Evolutionary conservation across 2,329 filamentous ascomycete genomes (phyloP).

Genomic region (Lojkania enalia): DNA sequence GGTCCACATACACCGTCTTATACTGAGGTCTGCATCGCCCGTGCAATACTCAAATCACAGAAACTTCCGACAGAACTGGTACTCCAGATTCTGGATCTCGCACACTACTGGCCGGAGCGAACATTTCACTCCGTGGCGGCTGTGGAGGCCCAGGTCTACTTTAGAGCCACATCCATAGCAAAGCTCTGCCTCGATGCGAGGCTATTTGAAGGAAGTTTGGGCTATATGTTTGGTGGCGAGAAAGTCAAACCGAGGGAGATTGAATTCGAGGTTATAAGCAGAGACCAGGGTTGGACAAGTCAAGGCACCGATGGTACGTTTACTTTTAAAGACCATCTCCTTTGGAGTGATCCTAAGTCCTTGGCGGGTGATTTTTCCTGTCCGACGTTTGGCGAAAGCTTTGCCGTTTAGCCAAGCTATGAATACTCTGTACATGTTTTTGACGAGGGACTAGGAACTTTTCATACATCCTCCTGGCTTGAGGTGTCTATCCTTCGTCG

Average conservation of each 20-base stretch:
- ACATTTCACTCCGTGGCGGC: constrained; percentile 7
- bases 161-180: constrained; percentile 12
- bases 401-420: not conserved
- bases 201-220: constrained; percentile 14
- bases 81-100: constrained; percentile 30
- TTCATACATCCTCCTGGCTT: constrained; percentile 37
- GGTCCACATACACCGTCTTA: constrained; percentile 25
- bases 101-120: constrained; percentile 29
- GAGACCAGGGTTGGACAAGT: constrained; percentile 40
- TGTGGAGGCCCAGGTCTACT: too few relatives aligned
- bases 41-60: constrained; percentile 25
- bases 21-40: constrained; percentile 26
- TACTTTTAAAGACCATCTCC: not conserved
- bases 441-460: constrained; percentile 26
- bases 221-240: constrained; percentile 7
- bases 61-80: constrained; percentile 36
- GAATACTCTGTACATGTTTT: too few relatives aligned
- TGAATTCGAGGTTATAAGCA: constrained; percentile 26
- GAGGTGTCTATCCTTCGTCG: constrained; percentile 35
- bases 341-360: not conserved
- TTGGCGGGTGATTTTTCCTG: not conserved
- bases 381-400: not conserved
- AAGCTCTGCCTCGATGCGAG: constrained; percentile 21
- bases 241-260: constrained; percentile 47
- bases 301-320: constrained; percentile 23